A percentile compares a stretch with the other conserved stretches of the same genome.
Evolutionary conservation across 352 stramenopile species (phyloP).

Genomic region (Peronospora tabacina): DNA sequence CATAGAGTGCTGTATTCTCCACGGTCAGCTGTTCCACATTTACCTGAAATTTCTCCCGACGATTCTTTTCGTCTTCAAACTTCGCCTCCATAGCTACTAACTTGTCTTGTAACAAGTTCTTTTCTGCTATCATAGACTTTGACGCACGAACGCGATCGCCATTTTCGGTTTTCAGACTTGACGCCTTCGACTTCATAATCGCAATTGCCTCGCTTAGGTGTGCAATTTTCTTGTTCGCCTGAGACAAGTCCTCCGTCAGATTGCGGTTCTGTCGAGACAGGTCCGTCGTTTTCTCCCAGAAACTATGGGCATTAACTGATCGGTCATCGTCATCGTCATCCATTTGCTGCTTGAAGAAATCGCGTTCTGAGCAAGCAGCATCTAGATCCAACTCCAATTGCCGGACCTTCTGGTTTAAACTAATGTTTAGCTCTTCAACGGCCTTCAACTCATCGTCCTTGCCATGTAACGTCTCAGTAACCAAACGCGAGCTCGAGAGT

Average conservation of each 20-base stretch:
- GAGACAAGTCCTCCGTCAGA: conserved; percentile 61
- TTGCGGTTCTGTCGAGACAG: conserved; percentile 71
- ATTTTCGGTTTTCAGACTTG: conserved; percentile 48
- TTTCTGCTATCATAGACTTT: conserved; percentile 68
- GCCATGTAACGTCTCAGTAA: conserved; percentile 65
- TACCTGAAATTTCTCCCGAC: conserved; percentile 82
- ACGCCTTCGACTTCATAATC: conserved; percentile 44
- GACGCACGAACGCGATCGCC: conserved; percentile 42
- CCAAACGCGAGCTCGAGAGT: conserved; percentile 54
- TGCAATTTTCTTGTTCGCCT: conserved; percentile 50
- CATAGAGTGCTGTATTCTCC: conserved; percentile 81
- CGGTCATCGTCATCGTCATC: conserved; percentile 67
- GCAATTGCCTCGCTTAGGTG: conserved; percentile 65
- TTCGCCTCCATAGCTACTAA: conserved; percentile 55
- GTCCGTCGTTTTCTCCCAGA: conserved; percentile 85
- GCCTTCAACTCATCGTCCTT: conserved; percentile 71
- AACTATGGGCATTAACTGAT: conserved; percentile 58
- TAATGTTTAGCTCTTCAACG: conserved; percentile 57
- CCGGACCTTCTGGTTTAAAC: conserved; percentile 51
- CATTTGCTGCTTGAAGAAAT: conserved; percentile 64
- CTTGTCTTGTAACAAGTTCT: conserved; percentile 64
- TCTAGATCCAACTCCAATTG: conserved; percentile 66
- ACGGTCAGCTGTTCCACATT: conserved; percentile 78
- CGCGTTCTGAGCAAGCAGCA: conserved; percentile 53
- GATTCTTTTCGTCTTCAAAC: conserved; percentile 73